These are phyloP conservation scores for Pholiota conissans DNA, from an alignment of 768 basidiomycete species.

Conservation along the genomic window DNA sequence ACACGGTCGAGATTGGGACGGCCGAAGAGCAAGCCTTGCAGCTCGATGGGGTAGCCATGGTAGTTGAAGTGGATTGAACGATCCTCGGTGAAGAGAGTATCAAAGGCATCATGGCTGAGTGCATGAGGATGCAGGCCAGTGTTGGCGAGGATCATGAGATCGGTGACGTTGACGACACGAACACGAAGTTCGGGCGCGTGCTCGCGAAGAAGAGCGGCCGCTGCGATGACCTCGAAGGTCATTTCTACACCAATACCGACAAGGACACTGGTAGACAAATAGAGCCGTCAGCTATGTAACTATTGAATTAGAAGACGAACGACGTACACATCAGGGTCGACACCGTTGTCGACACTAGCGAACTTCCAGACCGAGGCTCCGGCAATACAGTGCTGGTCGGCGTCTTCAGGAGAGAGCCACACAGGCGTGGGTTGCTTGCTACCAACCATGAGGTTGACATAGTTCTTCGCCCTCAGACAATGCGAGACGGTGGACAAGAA, in stretches of 20 bases:
- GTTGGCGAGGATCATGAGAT: slow-evolving; percentile 79
- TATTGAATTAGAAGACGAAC: neutral
- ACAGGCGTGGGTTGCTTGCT: slow-evolving; percentile 82
- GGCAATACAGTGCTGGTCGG: slow-evolving; percentile 79
- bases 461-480: slow-evolving; percentile 81
- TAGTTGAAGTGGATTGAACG: slow-evolving; percentile 78
- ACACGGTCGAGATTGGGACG: slow-evolving; percentile 49
- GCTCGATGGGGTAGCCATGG: slow-evolving; percentile 77
- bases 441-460: slow-evolving; percentile 86
- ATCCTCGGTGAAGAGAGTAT: slow-evolving; percentile 70
- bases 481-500: slow-evolving; percentile 83
- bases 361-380: slow-evolving; percentile 89
- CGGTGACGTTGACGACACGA: slow-evolving; percentile 87
- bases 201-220: slow-evolving; percentile 75
- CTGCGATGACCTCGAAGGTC: slow-evolving; percentile 87
- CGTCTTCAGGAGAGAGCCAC: slow-evolving; percentile 79
- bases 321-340: slow-evolving; percentile 68
- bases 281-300: slow-evolving; percentile 22
- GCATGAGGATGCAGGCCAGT: slow-evolving; percentile 78
- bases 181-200: slow-evolving; percentile 72
- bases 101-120: slow-evolving; percentile 59
- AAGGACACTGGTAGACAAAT: slow-evolving; percentile 53
- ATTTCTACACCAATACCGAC: slow-evolving; percentile 88
- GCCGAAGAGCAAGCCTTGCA: slow-evolving; percentile 65
- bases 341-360: slow-evolving; percentile 71